Evolutionary conservation across 768 basidiomycete species (phyloP).

Genomic region (Saitozyma sp.): DNA sequence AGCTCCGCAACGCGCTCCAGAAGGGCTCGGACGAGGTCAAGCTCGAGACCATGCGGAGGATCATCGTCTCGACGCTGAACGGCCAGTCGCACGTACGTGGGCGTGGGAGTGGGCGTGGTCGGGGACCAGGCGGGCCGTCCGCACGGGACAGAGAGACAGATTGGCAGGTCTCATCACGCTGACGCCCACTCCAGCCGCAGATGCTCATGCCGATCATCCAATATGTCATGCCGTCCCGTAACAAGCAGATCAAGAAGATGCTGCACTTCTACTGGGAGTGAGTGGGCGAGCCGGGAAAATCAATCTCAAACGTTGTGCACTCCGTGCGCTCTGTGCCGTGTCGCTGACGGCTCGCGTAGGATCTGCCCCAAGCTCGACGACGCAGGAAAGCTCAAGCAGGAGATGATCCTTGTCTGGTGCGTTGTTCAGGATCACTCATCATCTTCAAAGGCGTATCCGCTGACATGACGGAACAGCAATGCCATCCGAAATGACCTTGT

Average conservation of each 20-base stretch:
- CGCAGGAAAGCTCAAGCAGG: constrained; percentile 94
- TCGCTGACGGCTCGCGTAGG: constrained; percentile 55
- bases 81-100: constrained; percentile 80
- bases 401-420: constrained; percentile 98
- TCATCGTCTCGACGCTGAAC: constrained; percentile 90
- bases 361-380: constrained; percentile 97
- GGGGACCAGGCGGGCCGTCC: too few relatives aligned
- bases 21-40: constrained; percentile 97
- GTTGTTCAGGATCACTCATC: constrained; percentile 48
- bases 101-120: not conserved
- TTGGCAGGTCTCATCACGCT: not conserved
- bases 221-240: constrained; percentile 90
- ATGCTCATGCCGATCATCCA: constrained; percentile 98
- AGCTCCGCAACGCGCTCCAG: constrained; percentile 78
- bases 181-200: constrained; percentile 62
- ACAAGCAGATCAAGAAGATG: constrained; percentile 95
- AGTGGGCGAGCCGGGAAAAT: constrained; percentile 16
- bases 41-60: constrained; percentile 90
- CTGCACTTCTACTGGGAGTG: constrained; percentile 58
- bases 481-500: constrained; percentile 97
- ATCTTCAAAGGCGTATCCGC: not conserved
- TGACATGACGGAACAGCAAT: constrained; percentile 61
- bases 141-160: not conserved
- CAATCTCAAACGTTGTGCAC: not conserved
- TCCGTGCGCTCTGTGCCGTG: not conserved